Evolutionary conservation across 768 basidiomycete species (phyloP).

Genomic region (Macrolepiota albuminosa): DNA sequence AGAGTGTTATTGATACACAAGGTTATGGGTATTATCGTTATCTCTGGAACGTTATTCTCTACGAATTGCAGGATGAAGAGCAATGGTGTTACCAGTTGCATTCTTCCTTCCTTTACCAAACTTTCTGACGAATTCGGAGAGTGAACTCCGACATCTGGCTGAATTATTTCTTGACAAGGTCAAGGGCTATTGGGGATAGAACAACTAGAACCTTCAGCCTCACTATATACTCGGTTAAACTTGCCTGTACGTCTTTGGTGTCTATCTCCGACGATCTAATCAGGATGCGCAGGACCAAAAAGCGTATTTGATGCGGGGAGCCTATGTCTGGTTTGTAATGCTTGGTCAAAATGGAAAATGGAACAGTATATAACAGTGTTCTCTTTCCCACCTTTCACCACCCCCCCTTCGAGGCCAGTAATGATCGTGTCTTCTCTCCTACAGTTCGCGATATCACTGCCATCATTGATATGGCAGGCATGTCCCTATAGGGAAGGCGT

Average conservation of each 20-base stretch:
- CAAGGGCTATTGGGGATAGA: no score
- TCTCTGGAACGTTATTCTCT: neutral
- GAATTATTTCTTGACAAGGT: neutral
- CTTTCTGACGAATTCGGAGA: neutral
- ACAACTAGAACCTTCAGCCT: no score
- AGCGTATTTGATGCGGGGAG: neutral
- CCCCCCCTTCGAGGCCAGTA: neutral
- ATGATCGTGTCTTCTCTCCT: neutral
- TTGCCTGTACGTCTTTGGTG: neutral
- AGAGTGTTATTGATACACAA: neutral
- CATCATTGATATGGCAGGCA: slow-evolving; percentile 1
- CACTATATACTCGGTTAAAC: neutral
- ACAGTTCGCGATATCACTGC: slow-evolving; percentile 2
- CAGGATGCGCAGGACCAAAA: neutral
- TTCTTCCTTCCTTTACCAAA: neutral
- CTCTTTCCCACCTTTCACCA: neutral
- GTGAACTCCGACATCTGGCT: neutral
- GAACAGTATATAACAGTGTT: neutral
- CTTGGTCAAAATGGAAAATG: neutral
- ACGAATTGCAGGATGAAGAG: neutral
- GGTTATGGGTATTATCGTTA: no score
- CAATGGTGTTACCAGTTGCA: neutral
- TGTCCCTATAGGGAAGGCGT: slow-evolving; percentile 1
- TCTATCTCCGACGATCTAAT: neutral
- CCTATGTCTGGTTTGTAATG: neutral